Evolutionary conservation across 495 filamentous ascomycete genomes (phyloP).

Genomic region (Thozetella sp.): DNA sequence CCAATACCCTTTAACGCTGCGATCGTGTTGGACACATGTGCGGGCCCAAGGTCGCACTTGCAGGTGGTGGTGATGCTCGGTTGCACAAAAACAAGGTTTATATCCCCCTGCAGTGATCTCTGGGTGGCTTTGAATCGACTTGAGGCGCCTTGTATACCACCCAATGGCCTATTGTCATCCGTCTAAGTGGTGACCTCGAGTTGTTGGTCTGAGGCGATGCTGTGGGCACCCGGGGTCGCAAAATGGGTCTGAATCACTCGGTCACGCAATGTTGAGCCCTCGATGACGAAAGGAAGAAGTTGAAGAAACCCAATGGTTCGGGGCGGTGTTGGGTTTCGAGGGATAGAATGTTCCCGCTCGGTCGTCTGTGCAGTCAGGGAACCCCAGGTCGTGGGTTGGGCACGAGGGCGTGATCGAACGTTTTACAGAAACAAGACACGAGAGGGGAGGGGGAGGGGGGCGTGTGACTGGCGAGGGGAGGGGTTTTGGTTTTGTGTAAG

Average conservation of each 20-base stretch:
- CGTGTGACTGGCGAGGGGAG: background rate
- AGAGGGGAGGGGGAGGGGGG: slow-evolving; percentile 17
- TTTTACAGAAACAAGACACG: slow-evolving; percentile 25
- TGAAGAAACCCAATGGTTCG: background rate
- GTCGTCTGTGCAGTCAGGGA: slow-evolving; percentile 1
- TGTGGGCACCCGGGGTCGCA: background rate
- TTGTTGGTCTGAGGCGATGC: background rate
- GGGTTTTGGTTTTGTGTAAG: background rate
- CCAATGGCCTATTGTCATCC: background rate
- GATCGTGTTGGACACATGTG: slow-evolving; percentile 13
- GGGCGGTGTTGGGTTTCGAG: background rate
- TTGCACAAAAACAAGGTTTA: too few species aligned
- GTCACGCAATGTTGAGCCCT: background rate
- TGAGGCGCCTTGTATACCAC: background rate
- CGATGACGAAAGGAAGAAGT: background rate
- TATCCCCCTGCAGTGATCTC: background rate
- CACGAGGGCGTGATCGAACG: slow-evolving; percentile 13
- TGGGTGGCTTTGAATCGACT: background rate
- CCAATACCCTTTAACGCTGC: slow-evolving; percentile 13
- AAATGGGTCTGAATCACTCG: background rate
- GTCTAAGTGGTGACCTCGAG: background rate
- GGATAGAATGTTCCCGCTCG: slow-evolving; percentile 1
- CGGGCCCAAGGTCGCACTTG: background rate
- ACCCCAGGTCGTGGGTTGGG: background rate
- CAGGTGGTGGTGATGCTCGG: too few species aligned